Evolutionary conservation across 169 alveolate species (phyloP).

Genomic region (Ichthyophthirius multifiliis): DNA sequence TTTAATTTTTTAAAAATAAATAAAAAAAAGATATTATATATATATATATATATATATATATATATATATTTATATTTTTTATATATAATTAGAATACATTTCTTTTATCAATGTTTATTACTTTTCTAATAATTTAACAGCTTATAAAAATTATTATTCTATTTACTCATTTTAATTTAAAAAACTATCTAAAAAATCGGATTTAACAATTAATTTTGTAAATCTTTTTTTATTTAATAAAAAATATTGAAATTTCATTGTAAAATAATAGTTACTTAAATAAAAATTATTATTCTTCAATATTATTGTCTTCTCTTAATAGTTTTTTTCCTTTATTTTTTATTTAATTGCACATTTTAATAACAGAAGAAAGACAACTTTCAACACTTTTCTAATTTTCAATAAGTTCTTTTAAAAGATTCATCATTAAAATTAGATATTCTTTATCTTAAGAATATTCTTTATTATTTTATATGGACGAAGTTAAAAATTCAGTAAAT

Average conservation of each 20-base stretch:
- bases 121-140: background rate
- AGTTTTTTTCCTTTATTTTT: background rate
- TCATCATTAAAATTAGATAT: conserved; percentile 3
- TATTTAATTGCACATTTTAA: background rate
- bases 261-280: background rate
- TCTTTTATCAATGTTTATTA: background rate
- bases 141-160: background rate
- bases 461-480: background rate
- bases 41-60: background rate
- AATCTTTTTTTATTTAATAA: background rate
- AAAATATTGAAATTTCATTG: background rate
- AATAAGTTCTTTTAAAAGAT: background rate
- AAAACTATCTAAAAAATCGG: background rate
- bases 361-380: background rate
- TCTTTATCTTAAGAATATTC: background rate
- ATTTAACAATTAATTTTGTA: background rate
- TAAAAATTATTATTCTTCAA: background rate
- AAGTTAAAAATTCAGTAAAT: background rate
- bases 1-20: background rate
- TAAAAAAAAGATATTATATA: background rate
- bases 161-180: background rate
- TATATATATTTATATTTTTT: background rate
- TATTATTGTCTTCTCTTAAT: background rate
- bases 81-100: background rate
- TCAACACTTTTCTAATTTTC: background rate